Evolutionary conservation across 1,284 basidiomycete genomes (phyloP), one percentile per base, ranked within the genome.

Genomic region (Hemileia vastatrix): DNA sequence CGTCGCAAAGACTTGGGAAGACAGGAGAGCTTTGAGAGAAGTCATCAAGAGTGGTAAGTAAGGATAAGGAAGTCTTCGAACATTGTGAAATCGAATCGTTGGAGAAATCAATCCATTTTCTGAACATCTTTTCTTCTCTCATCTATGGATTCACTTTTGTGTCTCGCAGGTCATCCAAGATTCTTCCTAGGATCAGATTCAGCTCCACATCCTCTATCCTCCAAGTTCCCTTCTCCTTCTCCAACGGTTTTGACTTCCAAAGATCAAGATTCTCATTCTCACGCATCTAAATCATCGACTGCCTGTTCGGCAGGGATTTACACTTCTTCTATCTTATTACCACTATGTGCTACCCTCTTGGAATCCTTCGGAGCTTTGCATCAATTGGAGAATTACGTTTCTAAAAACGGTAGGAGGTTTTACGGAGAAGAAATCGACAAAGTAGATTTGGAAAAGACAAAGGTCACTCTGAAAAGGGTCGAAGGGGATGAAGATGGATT

Each of bases 121-220:
- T n/a, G n/a, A n/a, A n/a, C n/a, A 32, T 18, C 21, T 5, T 18
- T n/a, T 45, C 18, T 15, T 18, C 18, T 36, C 55, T 44, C 24
- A 19, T 48, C n/a, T 44, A n/a, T 32, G 18, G 9, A 18, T 56
- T 24, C 53, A 6, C 43, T 50, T 40, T 53, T n/a, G n/a, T 32
- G 56, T 62, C 54, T 48, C 8, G 64, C 57, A 86, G 90, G 94
- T 1, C 90, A 95, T 76, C 86, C 90, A 1, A 86, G 90, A 63
- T 98, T 98, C 79, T 99, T 99, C 83, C 81, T 99, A 52, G 95
- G 95, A n/a, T 95, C 90, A n/a, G 95, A 99, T 77, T 93, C 89
- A 31, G 95, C 95, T 1, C 95, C 95, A 24, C 95, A 99, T 76
- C 86, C 88, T 1, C 80, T 84, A 9, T 77, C 81, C n/a, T 81